These are phyloP conservation scores for Amanita pseudoporphyria DNA, from an alignment of 768 basidiomycete genomes.

Conservation along the genomic window DNA sequence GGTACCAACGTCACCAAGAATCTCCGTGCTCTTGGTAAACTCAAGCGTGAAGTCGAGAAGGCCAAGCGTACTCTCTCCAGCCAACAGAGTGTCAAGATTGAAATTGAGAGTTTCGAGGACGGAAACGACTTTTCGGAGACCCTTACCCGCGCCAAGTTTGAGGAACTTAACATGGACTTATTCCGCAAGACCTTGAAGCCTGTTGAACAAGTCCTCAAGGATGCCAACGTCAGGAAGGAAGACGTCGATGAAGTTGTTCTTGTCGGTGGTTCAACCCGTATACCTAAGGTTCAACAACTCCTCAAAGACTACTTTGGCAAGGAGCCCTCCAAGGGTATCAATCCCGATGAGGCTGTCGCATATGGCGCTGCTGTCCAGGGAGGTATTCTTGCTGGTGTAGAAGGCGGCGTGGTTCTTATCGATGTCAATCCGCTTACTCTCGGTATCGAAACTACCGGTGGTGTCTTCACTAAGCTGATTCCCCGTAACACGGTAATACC, in stretches of 20 bases:
- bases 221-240: slow-evolving; percentile 97
- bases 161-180: slow-evolving; percentile 96
- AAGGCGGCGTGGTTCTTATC: slow-evolving; percentile 88
- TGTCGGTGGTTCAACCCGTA: slow-evolving; percentile 97
- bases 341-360: slow-evolving; percentile 98
- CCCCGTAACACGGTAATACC: slow-evolving; percentile 97
- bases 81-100: slow-evolving; percentile 85
- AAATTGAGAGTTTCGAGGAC: slow-evolving; percentile 93
- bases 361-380: slow-evolving; percentile 99
- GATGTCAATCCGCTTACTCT: slow-evolving; percentile 96
- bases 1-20: slow-evolving; percentile 76
- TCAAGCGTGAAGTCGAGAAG: slow-evolving; percentile 91
- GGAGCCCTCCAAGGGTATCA: slow-evolving; percentile 97
- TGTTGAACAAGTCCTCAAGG: slow-evolving; percentile 97
- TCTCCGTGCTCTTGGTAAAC: slow-evolving; percentile 79
- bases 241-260: slow-evolving; percentile 90
- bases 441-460: slow-evolving; percentile 98
- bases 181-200: slow-evolving; percentile 99
- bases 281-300: slow-evolving; percentile 98
- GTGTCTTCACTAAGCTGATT: slow-evolving; percentile 97
- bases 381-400: slow-evolving; percentile 94
- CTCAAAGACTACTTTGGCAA: slow-evolving; percentile 97
- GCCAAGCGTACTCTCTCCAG: slow-evolving; percentile 88
- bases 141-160: slow-evolving; percentile 96
- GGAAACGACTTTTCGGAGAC: slow-evolving; percentile 98